Conservation (phyloP, 768 basidiomycete genomes). For the Kwoniella newhampshirensis region DNA sequence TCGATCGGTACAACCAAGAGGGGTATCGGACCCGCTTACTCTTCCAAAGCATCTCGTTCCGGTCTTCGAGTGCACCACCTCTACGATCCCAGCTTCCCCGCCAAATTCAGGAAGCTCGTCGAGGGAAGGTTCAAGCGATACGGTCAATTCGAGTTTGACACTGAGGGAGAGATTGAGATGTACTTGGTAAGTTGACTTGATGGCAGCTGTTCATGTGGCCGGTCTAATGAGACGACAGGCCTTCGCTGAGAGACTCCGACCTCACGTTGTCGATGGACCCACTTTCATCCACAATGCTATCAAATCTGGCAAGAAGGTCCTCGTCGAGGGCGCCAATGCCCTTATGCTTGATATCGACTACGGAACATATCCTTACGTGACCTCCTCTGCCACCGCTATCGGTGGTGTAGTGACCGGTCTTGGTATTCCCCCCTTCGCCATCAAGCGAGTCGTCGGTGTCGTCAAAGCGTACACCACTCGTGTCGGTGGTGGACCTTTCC, state of each 20-base stretch:
- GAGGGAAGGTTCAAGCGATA: slow-evolving; percentile 98
- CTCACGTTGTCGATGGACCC: slow-evolving; percentile 86
- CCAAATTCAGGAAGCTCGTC: slow-evolving; percentile 90
- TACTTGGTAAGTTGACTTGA: slow-evolving; percentile 67
- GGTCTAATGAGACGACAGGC: slow-evolving; percentile 56
- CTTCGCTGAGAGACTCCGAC: slow-evolving; percentile 77
- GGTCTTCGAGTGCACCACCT: slow-evolving; percentile 95
- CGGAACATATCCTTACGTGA: slow-evolving; percentile 97
- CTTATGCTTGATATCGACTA: slow-evolving; percentile 98
- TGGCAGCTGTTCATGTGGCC: background rate
- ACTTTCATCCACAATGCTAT: slow-evolving; percentile 80
- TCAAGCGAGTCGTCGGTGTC: slow-evolving; percentile 87
- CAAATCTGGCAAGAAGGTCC: slow-evolving; percentile 69
- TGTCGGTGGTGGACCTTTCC: slow-evolving; percentile 98
- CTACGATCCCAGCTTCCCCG: slow-evolving; percentile 81
- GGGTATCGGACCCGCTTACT: slow-evolving; percentile 98
- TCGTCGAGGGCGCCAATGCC: slow-evolving; percentile 97
- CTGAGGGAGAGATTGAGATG: slow-evolving; percentile 88
- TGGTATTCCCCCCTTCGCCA: slow-evolving; percentile 86
- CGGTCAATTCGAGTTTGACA: slow-evolving; percentile 96
- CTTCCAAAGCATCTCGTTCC: slow-evolving; percentile 92
- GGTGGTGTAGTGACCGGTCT: slow-evolving; percentile 97
- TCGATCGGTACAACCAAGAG: slow-evolving; percentile 95
- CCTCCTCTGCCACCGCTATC: slow-evolving; percentile 86
- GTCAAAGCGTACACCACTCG: slow-evolving; percentile 98